A percentile compares a stretch with the other conserved stretches of the same genome.
Evolutionary conservation across 2,329 filamentous ascomycete species (phyloP).

Genomic region (Aureobasidium sp.): DNA sequence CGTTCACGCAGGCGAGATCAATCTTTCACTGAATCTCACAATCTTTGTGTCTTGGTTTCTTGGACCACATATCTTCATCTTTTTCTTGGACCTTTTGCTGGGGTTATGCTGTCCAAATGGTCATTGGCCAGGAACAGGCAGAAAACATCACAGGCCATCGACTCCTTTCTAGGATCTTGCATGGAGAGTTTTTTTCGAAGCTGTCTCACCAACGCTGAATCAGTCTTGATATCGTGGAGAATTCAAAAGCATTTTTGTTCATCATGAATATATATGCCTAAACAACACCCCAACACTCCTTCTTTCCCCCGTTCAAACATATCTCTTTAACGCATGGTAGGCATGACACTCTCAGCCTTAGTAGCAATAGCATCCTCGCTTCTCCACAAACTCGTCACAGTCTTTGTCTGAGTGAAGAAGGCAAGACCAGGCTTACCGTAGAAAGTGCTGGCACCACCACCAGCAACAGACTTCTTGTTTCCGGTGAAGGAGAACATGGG

Average conservation of each 20-base stretch:
- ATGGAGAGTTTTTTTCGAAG: too few relatives aligned
- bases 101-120: too few relatives aligned
- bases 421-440: constrained; percentile 87
- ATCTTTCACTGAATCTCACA: too few relatives aligned
- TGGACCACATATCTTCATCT: too few relatives aligned
- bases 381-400: constrained; percentile 87
- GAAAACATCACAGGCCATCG: too few relatives aligned
- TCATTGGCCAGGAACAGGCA: too few relatives aligned
- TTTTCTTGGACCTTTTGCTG: too few relatives aligned
- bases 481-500: constrained; percentile 58
- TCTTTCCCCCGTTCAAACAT: neutral
- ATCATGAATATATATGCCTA: neutral
- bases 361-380: constrained; percentile 74
- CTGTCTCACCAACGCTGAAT: too few relatives aligned
- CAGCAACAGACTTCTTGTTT: constrained; percentile 80
- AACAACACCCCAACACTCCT: neutral
- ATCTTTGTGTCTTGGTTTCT: too few relatives aligned
- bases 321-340: constrained; percentile 38
- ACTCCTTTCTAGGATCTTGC: too few relatives aligned
- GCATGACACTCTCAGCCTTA: constrained; percentile 86
- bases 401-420: constrained; percentile 98
- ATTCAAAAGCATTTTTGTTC: neutral
- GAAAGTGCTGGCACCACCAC: constrained; percentile 86
- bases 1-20: too few relatives aligned
- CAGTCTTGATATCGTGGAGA: too few relatives aligned